phyloP scores from a whole-genome alignment of 1,139 yeast species.

The Yamadazyma oceani region DNA sequence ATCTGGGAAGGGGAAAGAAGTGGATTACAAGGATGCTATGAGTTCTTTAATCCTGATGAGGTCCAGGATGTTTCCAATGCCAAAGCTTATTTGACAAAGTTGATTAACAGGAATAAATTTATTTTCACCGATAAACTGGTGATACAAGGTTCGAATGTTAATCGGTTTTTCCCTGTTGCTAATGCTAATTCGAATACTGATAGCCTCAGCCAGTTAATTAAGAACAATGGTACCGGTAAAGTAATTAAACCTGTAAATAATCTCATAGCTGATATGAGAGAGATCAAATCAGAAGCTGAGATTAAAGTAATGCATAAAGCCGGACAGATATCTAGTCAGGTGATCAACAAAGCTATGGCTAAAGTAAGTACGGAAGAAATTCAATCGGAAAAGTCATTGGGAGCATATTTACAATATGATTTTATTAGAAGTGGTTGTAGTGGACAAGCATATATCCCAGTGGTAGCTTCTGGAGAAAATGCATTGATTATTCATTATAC shows the following conservation, averaged over 20 bases:
- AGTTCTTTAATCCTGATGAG: conserved; percentile 84
- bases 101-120: conserved; percentile 47
- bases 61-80: conserved; percentile 53
- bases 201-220: conserved; percentile 11
- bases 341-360: conserved; percentile 80
- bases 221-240: conserved; percentile 24
- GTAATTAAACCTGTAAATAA: conserved; percentile 45
- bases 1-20: conserved; percentile 95
- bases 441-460: conserved; percentile 88
- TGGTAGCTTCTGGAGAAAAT: conserved; percentile 90
- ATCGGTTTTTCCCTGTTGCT: conserved; percentile 12
- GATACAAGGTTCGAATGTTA: conserved; percentile 5
- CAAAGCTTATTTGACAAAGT: conserved; percentile 40
- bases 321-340: conserved; percentile 77
- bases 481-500: conserved; percentile 90
- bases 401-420: conserved; percentile 79
- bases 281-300: conserved; percentile 75
- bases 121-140: conserved; percentile 49
- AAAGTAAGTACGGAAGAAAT: conserved; percentile 47
- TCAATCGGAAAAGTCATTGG: conserved; percentile 71
- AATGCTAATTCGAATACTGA: conserved; percentile 9
- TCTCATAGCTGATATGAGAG: conserved; percentile 57
- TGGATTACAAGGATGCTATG: conserved; percentile 79
- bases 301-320: conserved; percentile 77
- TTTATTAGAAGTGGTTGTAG: conserved; percentile 89